Percentiles rank a stretch among this genome's conserved stretches.
These are phyloP conservation scores for Podospora tetraspora DNA, from an alignment of 495 filamentous ascomycete genomes.

Conservation along the genomic window DNA sequence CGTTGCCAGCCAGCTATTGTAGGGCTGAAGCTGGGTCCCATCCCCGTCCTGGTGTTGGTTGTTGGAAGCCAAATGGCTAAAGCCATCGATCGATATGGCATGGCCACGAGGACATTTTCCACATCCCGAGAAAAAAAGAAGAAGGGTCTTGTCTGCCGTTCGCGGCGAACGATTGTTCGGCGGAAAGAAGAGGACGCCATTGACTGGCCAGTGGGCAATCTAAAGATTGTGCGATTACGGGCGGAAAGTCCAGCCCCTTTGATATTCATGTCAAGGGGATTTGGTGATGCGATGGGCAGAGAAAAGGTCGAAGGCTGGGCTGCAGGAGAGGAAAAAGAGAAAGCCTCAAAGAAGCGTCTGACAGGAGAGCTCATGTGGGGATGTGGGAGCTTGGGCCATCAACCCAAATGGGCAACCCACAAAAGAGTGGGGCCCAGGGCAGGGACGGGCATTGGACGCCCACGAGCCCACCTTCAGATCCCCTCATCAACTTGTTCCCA, in stretches of 20 bases:
- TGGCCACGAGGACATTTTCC: not conserved
- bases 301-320: not conserved
- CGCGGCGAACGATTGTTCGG: not conserved
- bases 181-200: not conserved
- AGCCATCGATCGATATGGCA: not conserved
- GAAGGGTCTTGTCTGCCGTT: not conserved
- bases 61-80: not conserved
- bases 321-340: not conserved
- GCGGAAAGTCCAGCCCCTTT: not conserved
- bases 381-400: not conserved
- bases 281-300: not conserved
- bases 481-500: not conserved
- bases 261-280: not conserved
- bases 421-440: not conserved
- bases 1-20: not conserved
- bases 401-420: not conserved
- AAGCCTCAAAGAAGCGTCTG: not conserved
- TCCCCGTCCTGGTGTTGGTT: not conserved
- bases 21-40: not conserved
- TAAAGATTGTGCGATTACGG: not conserved
- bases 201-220: not conserved
- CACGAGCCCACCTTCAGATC: not conserved
- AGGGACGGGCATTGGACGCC: too few species aligned
- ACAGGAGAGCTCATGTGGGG: not conserved
- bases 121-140: not conserved